Conservation (phyloP, 495 filamentous ascomycete species). For the Neurospora sp. region DNA sequence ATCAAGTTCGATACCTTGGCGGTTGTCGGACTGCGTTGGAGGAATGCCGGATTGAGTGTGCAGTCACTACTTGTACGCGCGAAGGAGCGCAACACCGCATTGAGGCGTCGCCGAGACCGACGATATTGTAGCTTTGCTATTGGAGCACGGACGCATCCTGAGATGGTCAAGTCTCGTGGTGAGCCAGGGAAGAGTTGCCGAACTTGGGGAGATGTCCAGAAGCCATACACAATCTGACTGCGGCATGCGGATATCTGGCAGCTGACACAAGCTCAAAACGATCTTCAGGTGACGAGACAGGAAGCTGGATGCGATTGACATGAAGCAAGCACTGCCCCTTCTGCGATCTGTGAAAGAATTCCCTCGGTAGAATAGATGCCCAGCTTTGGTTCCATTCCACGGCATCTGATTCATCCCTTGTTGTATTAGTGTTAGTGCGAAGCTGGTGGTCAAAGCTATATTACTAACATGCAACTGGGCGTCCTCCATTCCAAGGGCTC, state of each 20-base stretch:
- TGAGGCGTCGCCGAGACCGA: not conserved
- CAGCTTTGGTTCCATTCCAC: not conserved
- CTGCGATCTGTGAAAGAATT: not conserved
- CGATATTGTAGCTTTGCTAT: not conserved
- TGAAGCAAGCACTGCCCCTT: not conserved
- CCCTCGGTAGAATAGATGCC: not conserved
- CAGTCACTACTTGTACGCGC: not conserved
- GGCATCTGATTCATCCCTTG: not conserved
- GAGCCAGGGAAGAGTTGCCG: not conserved
- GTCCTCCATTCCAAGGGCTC: not conserved
- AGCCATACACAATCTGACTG: not conserved
- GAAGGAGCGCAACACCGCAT: not conserved
- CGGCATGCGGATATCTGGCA: not conserved
- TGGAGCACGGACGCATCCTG: not conserved
- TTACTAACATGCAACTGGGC: not conserved
- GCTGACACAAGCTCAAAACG: not conserved
- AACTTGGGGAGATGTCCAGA: not conserved
- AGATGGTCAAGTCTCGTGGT: not conserved
- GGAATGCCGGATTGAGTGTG: conserved; percentile 30
- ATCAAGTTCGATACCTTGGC: conserved; percentile 1
- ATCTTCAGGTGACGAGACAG: not conserved
- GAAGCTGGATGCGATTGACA: not conserved
- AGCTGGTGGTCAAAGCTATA: not conserved
- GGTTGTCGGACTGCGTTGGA: conserved; percentile 37
- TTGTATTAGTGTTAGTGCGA: not conserved